Base-by-base conservation (phyloP, 345 rosid genomes). In the Linum trigynum region DNA sequence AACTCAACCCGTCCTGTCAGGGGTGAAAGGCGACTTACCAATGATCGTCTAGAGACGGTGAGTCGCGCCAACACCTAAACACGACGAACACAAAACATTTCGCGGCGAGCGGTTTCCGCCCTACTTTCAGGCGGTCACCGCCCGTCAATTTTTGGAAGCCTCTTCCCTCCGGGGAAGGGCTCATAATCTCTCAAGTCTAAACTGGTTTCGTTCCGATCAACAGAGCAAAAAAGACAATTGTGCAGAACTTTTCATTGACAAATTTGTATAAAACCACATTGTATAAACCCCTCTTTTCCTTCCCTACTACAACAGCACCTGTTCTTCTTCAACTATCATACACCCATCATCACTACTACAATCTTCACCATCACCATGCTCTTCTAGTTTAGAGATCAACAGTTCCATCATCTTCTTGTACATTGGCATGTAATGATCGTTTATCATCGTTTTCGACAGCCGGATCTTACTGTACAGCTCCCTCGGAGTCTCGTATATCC, bases 141-240 rank as follows among this genome's bases (percentile, higher is more conserved):
- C 90, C 81, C 92, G 95, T 66, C 92, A 85, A 87, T 87, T 87
- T 90, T 87, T 90, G 92, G 90, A 85, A 85, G 88, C 84, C 87
- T 35, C 6, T 3, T 3, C 78, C 77, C 10, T 0, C 0, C 0
- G 0, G 68, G 3, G 79, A 40, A 57, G 70, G 87, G 85, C 81
- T 82, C 72, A 35, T 66, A 17, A 53, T 55, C 5, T 55, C 5
- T 17, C 23, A 4, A 3, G 59, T 59, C 51, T 60, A 68, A 57
- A 41, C 45, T 4, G 9, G 5, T 41, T 41, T 4, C 32, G 32
- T 23, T 23, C 32, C 32, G 32, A 23, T 23, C 32, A 23, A 23
- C 32, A 23, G 32, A 23, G 32, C 32, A 23, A 23, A 23, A 23
- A 23, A 1, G 32, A 23, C 32, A 23, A 23, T 23, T 23, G 32